These are phyloP conservation scores for Anethum foeniculum DNA, from an alignment of 140 eudicot species.

Conservation along the genomic window DNA sequence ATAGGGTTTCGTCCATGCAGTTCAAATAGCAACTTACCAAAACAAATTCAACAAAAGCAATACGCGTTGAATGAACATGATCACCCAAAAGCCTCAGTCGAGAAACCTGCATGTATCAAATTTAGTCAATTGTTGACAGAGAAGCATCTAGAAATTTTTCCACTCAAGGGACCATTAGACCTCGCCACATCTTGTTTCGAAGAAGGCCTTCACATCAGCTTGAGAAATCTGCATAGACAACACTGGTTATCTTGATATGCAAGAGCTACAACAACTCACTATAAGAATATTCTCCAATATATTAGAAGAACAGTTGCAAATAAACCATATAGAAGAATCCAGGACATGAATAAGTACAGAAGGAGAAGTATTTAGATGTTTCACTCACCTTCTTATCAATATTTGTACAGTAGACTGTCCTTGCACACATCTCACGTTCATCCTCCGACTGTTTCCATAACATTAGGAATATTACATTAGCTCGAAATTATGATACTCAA, in stretches of 20 bases:
- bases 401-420: conserved; percentile 97
- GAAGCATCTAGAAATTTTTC: background rate
- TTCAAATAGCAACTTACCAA: conserved; percentile 41
- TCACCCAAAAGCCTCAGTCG: conserved; percentile 96
- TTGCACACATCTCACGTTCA: conserved; percentile 86
- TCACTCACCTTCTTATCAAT: conserved; percentile 78
- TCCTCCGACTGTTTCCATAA: conserved; percentile 60
- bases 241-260: background rate
- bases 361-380: background rate
- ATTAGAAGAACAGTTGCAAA: background rate
- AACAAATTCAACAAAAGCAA: conserved; percentile 89
- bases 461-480: background rate
- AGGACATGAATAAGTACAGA: background rate
- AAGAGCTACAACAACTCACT: background rate
- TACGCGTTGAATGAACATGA: conserved; percentile 83
- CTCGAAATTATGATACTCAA: background rate
- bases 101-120: conserved; percentile 54
- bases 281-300: background rate
- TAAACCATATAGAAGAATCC: background rate
- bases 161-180: conserved; percentile 30
- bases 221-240: conserved; percentile 59
- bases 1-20: background rate
- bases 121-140: conserved; percentile 9
- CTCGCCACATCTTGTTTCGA: conserved; percentile 90
- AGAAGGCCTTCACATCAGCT: conserved; percentile 75